These are phyloP conservation scores for Lippia alba DNA, from an alignment of 305 asterid genomes.

Conservation along the genomic window DNA sequence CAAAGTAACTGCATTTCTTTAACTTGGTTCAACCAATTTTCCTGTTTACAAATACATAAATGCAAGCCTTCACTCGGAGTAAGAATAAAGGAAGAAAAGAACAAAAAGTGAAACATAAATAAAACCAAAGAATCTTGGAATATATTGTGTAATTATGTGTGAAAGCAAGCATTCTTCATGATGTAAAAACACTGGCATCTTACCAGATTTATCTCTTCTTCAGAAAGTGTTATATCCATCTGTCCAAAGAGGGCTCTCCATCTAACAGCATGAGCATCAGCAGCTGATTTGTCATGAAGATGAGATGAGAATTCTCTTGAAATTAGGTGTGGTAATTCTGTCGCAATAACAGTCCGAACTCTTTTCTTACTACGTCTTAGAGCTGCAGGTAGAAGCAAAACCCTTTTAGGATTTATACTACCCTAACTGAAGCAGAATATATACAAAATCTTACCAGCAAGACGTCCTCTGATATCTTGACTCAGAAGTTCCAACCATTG, in stretches of 20 bases:
- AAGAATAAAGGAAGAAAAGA: not conserved
- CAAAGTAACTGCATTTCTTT: conserved; percentile 71
- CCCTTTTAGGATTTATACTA: conserved; percentile 13
- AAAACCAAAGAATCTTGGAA: no score
- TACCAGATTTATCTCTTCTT: conserved; percentile 79
- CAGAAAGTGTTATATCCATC: conserved; percentile 74
- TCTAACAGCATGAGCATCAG: conserved; percentile 57
- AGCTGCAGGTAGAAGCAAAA: conserved; percentile 51
- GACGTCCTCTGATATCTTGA: conserved; percentile 80
- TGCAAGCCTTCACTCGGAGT: not conserved
- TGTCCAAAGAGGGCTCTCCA: conserved; percentile 70
- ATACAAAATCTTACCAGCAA: conserved; percentile 57
- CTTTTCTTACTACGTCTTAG: conserved; percentile 77
- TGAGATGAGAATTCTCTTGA: conserved; percentile 62
- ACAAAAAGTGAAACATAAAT: not conserved
- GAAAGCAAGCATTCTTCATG: not conserved
- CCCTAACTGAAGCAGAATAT: not conserved
- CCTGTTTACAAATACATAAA: conserved; percentile 44
- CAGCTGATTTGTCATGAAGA: conserved; percentile 45
- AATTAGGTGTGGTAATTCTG: conserved; percentile 62
- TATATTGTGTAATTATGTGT: no score
- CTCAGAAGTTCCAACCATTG: conserved; percentile 90
- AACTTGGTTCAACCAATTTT: conserved; percentile 76
- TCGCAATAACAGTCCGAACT: conserved; percentile 62
- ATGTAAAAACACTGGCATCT: conserved; percentile 27